Base-by-base conservation (phyloP, 352 stramenopile genomes). In the Thalassiosira sp. region DNA sequence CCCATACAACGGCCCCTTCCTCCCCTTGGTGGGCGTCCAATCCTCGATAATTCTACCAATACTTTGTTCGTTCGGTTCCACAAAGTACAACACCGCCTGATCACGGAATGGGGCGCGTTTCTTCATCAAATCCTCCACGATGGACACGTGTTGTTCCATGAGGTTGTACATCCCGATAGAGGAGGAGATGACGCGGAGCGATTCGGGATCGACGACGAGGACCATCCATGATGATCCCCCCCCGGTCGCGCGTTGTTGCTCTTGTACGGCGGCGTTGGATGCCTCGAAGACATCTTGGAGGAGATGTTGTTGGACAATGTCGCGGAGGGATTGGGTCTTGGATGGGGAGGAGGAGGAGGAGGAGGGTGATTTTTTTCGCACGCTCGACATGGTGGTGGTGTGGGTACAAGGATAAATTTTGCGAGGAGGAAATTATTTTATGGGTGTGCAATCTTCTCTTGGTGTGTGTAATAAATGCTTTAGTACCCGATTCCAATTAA, bases 101-200 rank as follows among this genome's bases (percentile, higher is more conserved):
- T 98, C 95, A 1, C 91, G 92, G 71, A 98, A 98, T 0, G 96
- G 96, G 72, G 98, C 96, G 0, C 95, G 88, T 61, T 94, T 94
- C 70, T 98, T 96, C 68, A 97, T 91, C 31, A 99, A 88, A 11
- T 95, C 93, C 82, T 99, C 96, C 11, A 99, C 94, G 59, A 98
- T 92, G 2, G 95, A 98, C 16, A 99, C 94, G 22, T 96, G 94
- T 60, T 94, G 95, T 86, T 99, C 96, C 88, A 97, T 99, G 51
- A 99, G 92, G 67, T 99, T 96, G 82, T 97, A 99, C 96, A 99
- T 98, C 33, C 96, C 94, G 43, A 98, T 92, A 5, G 95, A 94
- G 11, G 94, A 95, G 13, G 95, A 97, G 43, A 99, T 94, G 18
- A 97, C 94, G 20, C 91, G 91, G 31, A 97, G 97, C 5, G 96